phyloP scores from a whole-genome alignment of 108 stramenopile genomes.

The Skeletonema marinoi region DNA sequence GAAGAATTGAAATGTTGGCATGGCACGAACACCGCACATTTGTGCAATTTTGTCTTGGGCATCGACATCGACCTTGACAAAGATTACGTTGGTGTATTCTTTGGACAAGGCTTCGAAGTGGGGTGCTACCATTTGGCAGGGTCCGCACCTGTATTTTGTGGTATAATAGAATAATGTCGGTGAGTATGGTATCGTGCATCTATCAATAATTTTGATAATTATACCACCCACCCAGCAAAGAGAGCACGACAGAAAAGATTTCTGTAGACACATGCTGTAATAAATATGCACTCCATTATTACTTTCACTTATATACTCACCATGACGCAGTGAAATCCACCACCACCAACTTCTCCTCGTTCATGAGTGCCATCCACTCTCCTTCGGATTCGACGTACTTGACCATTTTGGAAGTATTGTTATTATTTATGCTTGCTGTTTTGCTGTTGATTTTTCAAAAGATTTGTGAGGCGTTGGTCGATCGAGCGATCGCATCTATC shows the following conservation, averaged over 20 bases:
- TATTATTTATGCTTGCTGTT: neutral
- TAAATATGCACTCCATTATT: too few species aligned
- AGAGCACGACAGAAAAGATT: neutral
- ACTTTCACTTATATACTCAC: constrained; percentile 47
- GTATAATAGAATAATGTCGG: neutral
- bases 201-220: too few species aligned
- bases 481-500: too few species aligned
- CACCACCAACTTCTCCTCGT: constrained; percentile 80
- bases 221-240: too few species aligned
- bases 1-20: constrained; percentile 93
- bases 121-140: constrained; percentile 85
- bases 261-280: neutral
- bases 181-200: too few species aligned
- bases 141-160: constrained; percentile 53
- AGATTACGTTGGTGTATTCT: constrained; percentile 59
- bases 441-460: too few species aligned
- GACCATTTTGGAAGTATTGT: constrained; percentile 37
- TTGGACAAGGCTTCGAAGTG: constrained; percentile 78
- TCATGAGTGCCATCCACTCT: constrained; percentile 64
- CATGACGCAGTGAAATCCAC: constrained; percentile 88
- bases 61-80: constrained; percentile 93
- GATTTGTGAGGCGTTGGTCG: too few species aligned
- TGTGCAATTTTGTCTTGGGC: constrained; percentile 69
- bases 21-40: constrained; percentile 71
- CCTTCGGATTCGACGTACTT: constrained; percentile 51